Percentiles rank a stretch among this genome's conserved stretches.
These are phyloP conservation scores for Pistacia vera DNA, from an alignment of 345 rosid species.

Conservation along the genomic window DNA sequence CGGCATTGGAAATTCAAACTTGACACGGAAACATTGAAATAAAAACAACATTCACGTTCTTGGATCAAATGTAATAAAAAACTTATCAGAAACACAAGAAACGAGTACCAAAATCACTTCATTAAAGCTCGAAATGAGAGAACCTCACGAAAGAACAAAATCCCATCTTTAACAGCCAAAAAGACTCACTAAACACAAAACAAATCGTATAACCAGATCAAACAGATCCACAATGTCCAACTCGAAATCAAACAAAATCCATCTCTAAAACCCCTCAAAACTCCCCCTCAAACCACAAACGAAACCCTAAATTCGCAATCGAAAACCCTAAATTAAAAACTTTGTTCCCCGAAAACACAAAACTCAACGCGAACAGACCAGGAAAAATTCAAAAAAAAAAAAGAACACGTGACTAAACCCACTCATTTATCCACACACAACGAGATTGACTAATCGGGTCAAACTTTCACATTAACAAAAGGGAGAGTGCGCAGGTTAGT, in stretches of 20 bases:
- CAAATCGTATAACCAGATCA: conserved; percentile 22
- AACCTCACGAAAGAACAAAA: background rate
- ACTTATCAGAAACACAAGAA: conserved; percentile 1
- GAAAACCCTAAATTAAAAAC: conserved; percentile 27
- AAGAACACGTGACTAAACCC: conserved; percentile 26
- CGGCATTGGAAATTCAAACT: background rate
- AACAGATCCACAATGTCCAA: conserved; percentile 57
- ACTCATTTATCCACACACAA: background rate
- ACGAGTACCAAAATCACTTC: conserved; percentile 18
- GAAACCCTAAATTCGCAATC: conserved; percentile 25
- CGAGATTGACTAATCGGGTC: conserved; percentile 30
- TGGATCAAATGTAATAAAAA: conserved; percentile 5
- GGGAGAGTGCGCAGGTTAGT: conserved; percentile 45
- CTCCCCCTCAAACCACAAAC: conserved; percentile 29
- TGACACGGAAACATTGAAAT: conserved; percentile 7
- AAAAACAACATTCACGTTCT: conserved; percentile 11
- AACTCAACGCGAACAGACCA: conserved; percentile 27
- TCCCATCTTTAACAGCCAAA: conserved; percentile 14
- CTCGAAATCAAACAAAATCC: conserved; percentile 33
- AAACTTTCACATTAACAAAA: conserved; percentile 13
- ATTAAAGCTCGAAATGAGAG: conserved; percentile 20
- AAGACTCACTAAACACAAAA: conserved; percentile 20
- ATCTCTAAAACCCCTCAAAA: conserved; percentile 40
- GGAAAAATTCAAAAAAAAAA: conserved; percentile 22
- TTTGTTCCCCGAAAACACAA: conserved; percentile 14